phyloP scores from a whole-genome alignment of 805 yeast species.

The Kuraishia piskuri region DNA sequence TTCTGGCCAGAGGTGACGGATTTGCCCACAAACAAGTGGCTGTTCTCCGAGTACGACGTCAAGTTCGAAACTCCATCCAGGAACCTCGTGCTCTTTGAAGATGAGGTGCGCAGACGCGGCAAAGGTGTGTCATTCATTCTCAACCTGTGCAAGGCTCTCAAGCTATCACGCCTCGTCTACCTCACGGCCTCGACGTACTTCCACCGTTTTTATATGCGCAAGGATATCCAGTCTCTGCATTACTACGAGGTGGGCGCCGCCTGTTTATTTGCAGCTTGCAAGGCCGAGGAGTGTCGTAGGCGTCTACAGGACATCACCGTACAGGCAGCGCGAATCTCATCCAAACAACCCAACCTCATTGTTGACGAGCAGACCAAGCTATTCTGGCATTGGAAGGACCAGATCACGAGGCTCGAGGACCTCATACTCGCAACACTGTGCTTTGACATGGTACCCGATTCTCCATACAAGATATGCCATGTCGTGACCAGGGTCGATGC shows the following conservation, averaged over 20 bases:
- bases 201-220: slow-evolving; percentile 44
- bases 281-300: slow-evolving; percentile 44
- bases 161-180: slow-evolving; percentile 38
- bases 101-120: slow-evolving; percentile 32
- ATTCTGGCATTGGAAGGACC: slow-evolving; percentile 43
- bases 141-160: slow-evolving; percentile 31
- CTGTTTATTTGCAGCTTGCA: slow-evolving; percentile 41
- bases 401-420: slow-evolving; percentile 35
- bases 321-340: slow-evolving; percentile 39
- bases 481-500: slow-evolving; percentile 7
- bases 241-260: slow-evolving; percentile 44
- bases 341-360: slow-evolving; percentile 26
- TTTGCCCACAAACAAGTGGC: slow-evolving; percentile 2
- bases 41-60: slow-evolving; percentile 1
- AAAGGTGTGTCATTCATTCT: slow-evolving; percentile 41
- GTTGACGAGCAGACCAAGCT: slow-evolving; percentile 37
- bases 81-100: slow-evolving; percentile 11
- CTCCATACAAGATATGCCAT: slow-evolving; percentile 26
- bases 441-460: slow-evolving; percentile 36
- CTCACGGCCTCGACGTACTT: slow-evolving; percentile 38
- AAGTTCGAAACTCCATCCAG: neutral
- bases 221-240: slow-evolving; percentile 31
- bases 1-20: neutral
- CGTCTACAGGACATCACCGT: slow-evolving; percentile 38
- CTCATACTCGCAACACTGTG: slow-evolving; percentile 33